Percentiles rank a stretch among this genome's conserved stretches.
These are phyloP conservation scores for Eragrostis curvula DNA, from an alignment of 176 grass and related monocot genomes.

Conservation along the genomic window DNA sequence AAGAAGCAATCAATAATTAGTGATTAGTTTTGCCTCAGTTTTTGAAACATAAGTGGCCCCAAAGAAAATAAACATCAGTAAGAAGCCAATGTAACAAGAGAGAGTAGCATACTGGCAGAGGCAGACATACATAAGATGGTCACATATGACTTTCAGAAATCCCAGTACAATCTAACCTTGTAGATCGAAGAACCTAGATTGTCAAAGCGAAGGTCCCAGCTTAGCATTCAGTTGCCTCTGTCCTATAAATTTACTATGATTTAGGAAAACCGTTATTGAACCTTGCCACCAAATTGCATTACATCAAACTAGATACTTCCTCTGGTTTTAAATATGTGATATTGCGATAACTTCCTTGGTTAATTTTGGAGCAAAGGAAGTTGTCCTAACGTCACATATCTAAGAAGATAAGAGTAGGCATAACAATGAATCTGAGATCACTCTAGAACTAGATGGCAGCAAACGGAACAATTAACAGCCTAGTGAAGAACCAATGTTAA, in stretches of 20 bases:
- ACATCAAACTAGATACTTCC: not conserved
- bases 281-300: slow-evolving; percentile 13
- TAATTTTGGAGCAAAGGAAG: not conserved
- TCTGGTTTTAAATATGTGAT: not conserved
- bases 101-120: not conserved
- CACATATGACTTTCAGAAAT: slow-evolving; percentile 1
- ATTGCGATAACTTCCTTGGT: not conserved
- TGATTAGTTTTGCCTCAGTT: not conserved
- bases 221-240: not conserved
- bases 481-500: not conserved
- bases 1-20: not conserved
- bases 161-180: not conserved
- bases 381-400: not conserved
- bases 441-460: not conserved
- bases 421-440: not conserved
- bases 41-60: not conserved
- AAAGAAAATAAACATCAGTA: not conserved
- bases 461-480: slow-evolving; percentile 6
- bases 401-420: not conserved
- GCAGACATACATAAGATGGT: not conserved
- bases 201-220: not conserved
- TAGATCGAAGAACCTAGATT: not conserved
- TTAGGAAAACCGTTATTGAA: not conserved
- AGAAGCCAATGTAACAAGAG: not conserved
- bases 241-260: not conserved